These are phyloP conservation scores for Ceratocystis alfenasii DNA, from an alignment of 2,329 filamentous ascomycete species.

Conservation along the genomic window DNA sequence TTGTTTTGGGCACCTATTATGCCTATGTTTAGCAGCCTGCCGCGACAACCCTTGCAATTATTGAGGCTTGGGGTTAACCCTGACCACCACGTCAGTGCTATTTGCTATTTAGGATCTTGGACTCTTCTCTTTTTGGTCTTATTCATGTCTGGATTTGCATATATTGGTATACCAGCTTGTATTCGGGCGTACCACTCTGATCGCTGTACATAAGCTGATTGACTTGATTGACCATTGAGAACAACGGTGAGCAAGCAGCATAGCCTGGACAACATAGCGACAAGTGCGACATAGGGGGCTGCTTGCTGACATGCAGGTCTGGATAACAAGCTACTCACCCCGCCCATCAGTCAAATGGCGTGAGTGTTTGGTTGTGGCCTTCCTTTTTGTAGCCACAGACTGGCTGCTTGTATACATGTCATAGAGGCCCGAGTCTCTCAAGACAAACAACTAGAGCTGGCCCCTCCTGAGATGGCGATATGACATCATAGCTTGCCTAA, in stretches of 20 bases:
- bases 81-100: too few species aligned
- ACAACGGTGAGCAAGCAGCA: neutral
- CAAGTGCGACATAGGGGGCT: neutral
- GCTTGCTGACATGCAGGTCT: slow-evolving; percentile 10
- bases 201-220: neutral
- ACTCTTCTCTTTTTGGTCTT: too few species aligned
- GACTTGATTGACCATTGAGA: neutral
- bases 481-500: neutral
- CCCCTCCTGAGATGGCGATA: neutral
- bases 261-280: neutral
- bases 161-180: neutral
- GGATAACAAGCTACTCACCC: neutral
- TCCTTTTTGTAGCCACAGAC: neutral
- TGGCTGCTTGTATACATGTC: neutral
- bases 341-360: neutral
- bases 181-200: neutral
- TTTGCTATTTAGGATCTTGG: too few species aligned
- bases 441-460: neutral
- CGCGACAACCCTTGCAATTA: too few species aligned
- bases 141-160: neutral
- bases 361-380: neutral
- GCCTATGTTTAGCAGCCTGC: too few species aligned
- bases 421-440: neutral
- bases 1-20: too few species aligned
- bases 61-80: too few species aligned